phyloP scores from a whole-genome alignment of 306 rosid species.

The Ceratonia siliqua region DNA sequence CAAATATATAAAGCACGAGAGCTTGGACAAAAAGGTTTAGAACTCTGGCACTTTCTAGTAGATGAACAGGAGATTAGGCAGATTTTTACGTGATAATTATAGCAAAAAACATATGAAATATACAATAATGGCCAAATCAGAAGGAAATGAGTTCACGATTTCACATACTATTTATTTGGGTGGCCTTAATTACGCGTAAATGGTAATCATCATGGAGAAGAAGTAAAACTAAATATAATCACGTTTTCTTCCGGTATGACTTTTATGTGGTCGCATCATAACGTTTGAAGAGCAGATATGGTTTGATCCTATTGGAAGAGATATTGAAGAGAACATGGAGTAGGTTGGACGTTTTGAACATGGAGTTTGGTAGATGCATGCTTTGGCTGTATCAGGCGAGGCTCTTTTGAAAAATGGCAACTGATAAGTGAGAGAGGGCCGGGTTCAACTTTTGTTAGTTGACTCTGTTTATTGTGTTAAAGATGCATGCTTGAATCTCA shows the following conservation, averaged over 20 bases:
- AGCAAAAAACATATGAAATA: not conserved
- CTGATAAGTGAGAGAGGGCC: no score
- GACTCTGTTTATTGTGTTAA: not conserved
- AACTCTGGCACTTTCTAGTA: constrained; percentile 17
- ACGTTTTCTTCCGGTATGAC: not conserved
- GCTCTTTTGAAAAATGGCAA: no score
- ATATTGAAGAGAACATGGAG: not conserved
- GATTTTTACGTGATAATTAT: not conserved
- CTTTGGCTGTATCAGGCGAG: constrained; percentile 23
- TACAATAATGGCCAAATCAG: constrained; percentile 16
- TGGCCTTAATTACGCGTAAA: constrained; percentile 13
- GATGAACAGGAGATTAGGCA: not conserved
- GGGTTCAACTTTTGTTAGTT: constrained; percentile 2
- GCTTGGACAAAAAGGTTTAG: constrained; percentile 16
- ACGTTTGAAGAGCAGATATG: constrained; percentile 19
- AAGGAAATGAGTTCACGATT: not conserved
- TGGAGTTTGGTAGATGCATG: not conserved
- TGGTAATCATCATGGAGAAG: constrained; percentile 26
- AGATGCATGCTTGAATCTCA: not conserved
- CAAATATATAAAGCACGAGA: not conserved
- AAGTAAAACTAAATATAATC: not conserved
- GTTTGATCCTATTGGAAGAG: constrained; percentile 7
- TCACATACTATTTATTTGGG: not conserved
- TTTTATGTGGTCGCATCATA: not conserved
- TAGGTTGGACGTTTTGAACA: not conserved